Evolutionary conservation across 2,329 filamentous ascomycete genomes (phyloP).

Genomic region (Diaporthe eres): DNA sequence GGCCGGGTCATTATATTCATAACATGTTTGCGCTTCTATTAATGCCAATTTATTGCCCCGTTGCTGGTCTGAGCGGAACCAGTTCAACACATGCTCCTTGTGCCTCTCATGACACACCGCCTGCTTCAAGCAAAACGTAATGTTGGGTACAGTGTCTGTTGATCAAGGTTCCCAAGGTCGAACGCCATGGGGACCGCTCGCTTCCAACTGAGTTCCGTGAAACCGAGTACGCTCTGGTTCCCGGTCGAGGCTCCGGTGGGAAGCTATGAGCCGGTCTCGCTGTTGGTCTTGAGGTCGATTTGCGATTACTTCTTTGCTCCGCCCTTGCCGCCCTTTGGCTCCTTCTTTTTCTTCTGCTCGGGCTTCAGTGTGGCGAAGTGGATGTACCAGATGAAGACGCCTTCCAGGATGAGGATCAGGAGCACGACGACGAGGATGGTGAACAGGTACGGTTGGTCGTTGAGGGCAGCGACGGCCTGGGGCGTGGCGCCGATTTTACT

Average conservation of each 20-base stretch:
- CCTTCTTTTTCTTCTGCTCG: slow-evolving; percentile 69
- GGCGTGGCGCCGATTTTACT: slow-evolving; percentile 69
- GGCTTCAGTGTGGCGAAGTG: slow-evolving; percentile 73
- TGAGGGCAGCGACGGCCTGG: slow-evolving; percentile 70
- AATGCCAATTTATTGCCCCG: slow-evolving; percentile 27
- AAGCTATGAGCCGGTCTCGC: not conserved
- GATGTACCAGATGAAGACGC: slow-evolving; percentile 68
- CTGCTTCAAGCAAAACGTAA: slow-evolving; percentile 24
- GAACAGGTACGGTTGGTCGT: slow-evolving; percentile 73
- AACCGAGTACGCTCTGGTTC: not conserved
- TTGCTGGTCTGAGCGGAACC: slow-evolving; percentile 1
- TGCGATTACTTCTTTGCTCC: slow-evolving; percentile 40
- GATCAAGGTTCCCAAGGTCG: not conserved
- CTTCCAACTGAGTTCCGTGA: not conserved
- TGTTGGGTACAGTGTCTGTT: not conserved
- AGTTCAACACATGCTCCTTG: not conserved
- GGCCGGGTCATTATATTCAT: slow-evolving; percentile 25
- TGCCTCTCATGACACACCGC: slow-evolving; percentile 3
- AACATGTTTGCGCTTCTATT: slow-evolving; percentile 25
- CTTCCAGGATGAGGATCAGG: slow-evolving; percentile 62
- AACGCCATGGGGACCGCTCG: not conserved
- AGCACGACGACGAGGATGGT: slow-evolving; percentile 70
- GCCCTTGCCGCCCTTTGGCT: slow-evolving; percentile 37
- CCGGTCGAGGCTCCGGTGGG: not conserved
- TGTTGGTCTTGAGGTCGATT: not conserved